Base-by-base conservation (phyloP, 2,329 filamentous ascomycete genomes). In the Aureobasidium vineae region DNA sequence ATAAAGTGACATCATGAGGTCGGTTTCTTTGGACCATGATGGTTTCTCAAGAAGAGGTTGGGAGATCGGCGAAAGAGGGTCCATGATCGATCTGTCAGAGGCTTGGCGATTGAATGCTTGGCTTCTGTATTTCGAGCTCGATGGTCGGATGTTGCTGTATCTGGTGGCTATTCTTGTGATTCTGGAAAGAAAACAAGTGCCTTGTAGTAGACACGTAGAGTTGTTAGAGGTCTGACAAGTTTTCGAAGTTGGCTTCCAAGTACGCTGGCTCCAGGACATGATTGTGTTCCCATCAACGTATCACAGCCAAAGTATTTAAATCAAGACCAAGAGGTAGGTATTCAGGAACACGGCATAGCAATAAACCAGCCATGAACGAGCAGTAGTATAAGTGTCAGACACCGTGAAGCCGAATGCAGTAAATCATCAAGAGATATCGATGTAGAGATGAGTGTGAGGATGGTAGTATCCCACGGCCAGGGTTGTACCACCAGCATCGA, bases 101-200 rank as follows among this genome's bases (percentile, higher is more conserved):
- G n/a, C 59, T 63, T 63, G 59, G 59, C 59, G 36, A 63, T 63
- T n/a, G 45, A 49, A 61, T 38, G 57, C 57, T 61, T 49, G 57
- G 28, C 41, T 49, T 5, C 1, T 56, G 36, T 15, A 15, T 26
- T n/a, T 54, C 5, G 26, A 23, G 49, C 16, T 33, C 28, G 6
- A n/a, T 52, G 49, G 26, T 33, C 28, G 49, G 33, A 33, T 52
- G 49, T 52, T 33, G 26, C 11, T 52, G 26, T 52, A n/a, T 33
- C 16, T 31, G 10, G 33, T 31, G n/a, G 7, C 26, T 16, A 5
- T 3, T 50, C 2, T 31, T 7, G 5, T 50, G 15, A 7, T 28
- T 11, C 15, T 45, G 13, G 6, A 3, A 15, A 10, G 47, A 50
- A 6, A 7, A 31, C 0, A 0, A 2, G 5, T 7, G 2, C 23